These are phyloP conservation scores for Fragaria nilgerrensis DNA, from an alignment of 306 rosid species.

Conservation along the genomic window DNA sequence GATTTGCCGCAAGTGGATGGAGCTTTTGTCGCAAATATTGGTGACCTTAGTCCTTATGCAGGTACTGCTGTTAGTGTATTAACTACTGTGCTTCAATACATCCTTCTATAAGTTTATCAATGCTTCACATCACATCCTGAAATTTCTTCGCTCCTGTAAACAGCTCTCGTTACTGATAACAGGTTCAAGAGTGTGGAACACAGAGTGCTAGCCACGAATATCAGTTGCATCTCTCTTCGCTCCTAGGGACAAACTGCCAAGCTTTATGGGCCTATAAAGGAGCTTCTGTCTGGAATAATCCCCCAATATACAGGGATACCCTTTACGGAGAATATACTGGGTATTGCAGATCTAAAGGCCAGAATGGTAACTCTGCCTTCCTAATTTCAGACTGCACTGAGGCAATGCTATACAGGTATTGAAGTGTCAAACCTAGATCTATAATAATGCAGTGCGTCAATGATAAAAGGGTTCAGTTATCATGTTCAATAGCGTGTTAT, in stretches of 20 bases:
- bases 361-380: constrained; percentile 59
- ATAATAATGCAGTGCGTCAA: background rate
- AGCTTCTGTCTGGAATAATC: constrained; percentile 43
- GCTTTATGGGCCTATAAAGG: constrained; percentile 55
- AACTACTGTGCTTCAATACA: background rate
- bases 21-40: constrained; percentile 1
- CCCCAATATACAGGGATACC: constrained; percentile 54
- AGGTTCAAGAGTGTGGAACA: constrained; percentile 74
- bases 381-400: constrained; percentile 1
- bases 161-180: constrained; percentile 12
- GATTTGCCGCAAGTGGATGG: background rate
- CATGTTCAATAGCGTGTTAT: background rate
- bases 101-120: background rate
- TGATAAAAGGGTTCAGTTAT: background rate
- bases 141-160: background rate
- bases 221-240: constrained; percentile 57
- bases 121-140: background rate
- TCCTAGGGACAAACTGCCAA: background rate
- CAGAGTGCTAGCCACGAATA: constrained; percentile 52
- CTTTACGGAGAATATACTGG: constrained; percentile 46
- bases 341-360: constrained; percentile 30
- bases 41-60: constrained; percentile 17
- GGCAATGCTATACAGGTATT: background rate
- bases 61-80: background rate
- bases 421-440: background rate